Base-by-base conservation (phyloP, 495 filamentous ascomycete genomes). In the Penicillium parvum region DNA sequence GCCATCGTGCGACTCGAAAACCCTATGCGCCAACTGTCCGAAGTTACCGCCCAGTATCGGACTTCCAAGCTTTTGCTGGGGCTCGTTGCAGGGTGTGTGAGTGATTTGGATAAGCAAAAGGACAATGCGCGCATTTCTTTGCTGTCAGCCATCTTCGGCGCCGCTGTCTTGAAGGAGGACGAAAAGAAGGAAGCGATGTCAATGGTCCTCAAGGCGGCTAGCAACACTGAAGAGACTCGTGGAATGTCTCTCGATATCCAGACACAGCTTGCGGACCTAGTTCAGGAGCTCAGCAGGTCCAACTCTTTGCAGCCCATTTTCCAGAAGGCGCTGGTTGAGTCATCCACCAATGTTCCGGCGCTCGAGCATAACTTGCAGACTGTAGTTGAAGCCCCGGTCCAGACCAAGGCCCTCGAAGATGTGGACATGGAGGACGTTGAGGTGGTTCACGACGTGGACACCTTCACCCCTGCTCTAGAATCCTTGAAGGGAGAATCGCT, bases 31-130 rank as follows among this genome's bases (percentile, higher is more conserved):
- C 69, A 76, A 8, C 61, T 96, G 3, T 47, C 75, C 5, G 74
- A 82, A 18, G 74, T 94, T 46, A 72, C 77, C 3, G 58, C 70
- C 30, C 75, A 82, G 49, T 83, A 86, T 47, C 73, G 76, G 21
- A 75, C 88, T 3, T 86, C 86, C 16, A 83, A 80, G 39, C 68
- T 96, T 18, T 73, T 83, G 6, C 80, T 88, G 54, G 85, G 88
- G 1, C 62, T 90, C 16, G 76, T 82, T 37, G 61, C 84, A 37
- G 83, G 84, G 14, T 71, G 84, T 27, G 57, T 91, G 7, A 76
- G 77, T 17, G 73, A 78, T 32, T 53, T 91, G n/a, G 60, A 73
- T 15, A 82, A 75, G 53, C 78, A 76, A 49, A 76, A 80, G 16
- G 78, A 82, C 48, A 52, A 65, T 9, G 64, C 65, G 6, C 77